A percentile compares a stretch with the other conserved stretches of the same genome.
These are phyloP conservation scores for Erysimum pusillum DNA, from an alignment of 441 rosid species.

Conservation along the genomic window DNA sequence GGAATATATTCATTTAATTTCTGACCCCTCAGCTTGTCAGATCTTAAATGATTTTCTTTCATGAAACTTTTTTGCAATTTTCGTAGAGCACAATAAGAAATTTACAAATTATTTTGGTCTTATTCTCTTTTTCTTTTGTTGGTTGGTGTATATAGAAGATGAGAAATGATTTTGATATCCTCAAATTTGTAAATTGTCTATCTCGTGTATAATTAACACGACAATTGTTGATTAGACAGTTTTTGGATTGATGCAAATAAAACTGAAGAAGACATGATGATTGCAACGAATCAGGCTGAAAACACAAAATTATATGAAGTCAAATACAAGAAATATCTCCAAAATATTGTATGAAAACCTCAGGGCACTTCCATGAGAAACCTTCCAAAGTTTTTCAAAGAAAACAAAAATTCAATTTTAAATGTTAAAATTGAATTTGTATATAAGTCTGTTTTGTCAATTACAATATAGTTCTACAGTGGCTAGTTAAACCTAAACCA, in stretches of 20 bases:
- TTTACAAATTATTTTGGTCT: neutral
- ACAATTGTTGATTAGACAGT: slow-evolving; percentile 16
- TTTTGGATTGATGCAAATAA: slow-evolving; percentile 25
- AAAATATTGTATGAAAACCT: no score
- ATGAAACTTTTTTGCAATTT: neutral
- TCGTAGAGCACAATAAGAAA: slow-evolving; percentile 6
- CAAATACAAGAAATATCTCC: neutral
- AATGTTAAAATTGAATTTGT: no score
- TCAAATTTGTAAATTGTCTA: neutral
- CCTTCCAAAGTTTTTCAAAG: no score
- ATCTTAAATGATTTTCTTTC: neutral
- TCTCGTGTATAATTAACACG: neutral
- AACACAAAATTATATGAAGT: neutral
- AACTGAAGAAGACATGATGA: neutral
- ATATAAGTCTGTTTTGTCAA: no score
- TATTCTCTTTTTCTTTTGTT: neutral
- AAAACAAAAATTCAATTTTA: no score
- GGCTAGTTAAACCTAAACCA: slow-evolving; percentile 1
- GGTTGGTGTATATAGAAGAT: slow-evolving; percentile 1
- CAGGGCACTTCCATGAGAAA: no score
- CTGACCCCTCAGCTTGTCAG: neutral
- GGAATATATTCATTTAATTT: no score
- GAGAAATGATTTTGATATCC: slow-evolving; percentile 8
- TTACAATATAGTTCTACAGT: neutral
- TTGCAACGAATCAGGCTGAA: neutral